These are phyloP conservation scores for Yamadazyma sp. DNA, from an alignment of 1,139 yeast species.

Conservation along the genomic window DNA sequence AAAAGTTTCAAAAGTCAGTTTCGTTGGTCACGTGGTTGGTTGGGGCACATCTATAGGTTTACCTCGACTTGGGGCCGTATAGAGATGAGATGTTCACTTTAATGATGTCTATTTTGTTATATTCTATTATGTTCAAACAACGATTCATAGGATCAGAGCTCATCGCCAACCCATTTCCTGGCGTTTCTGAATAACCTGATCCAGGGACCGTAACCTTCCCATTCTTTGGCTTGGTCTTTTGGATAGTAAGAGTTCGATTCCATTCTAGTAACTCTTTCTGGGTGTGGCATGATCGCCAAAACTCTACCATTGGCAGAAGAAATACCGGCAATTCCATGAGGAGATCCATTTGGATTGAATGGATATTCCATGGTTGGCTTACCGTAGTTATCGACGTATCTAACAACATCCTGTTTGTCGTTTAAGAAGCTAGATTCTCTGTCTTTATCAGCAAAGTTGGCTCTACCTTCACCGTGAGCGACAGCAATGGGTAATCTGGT, in stretches of 20 bases:
- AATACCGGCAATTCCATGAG: constrained; percentile 91
- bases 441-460: constrained; percentile 55
- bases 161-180: constrained; percentile 82
- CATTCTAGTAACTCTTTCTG: constrained; percentile 88
- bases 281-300: constrained; percentile 99
- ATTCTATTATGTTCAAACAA: neutral
- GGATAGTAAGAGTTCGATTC: constrained; percentile 95
- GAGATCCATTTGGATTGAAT: constrained; percentile 95
- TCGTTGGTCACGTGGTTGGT: constrained; percentile 8
- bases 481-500: constrained; percentile 94
- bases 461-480: constrained; percentile 99
- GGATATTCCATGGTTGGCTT: constrained; percentile 81
- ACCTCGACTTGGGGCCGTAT: neutral
- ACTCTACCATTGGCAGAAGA: constrained; percentile 91
- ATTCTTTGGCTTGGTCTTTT: constrained; percentile 55
- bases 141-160: neutral
- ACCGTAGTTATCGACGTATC: constrained; percentile 91
- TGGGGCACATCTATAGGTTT: neutral
- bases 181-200: constrained; percentile 89
- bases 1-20: neutral
- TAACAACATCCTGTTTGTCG: constrained; percentile 56
- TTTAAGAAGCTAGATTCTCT: constrained; percentile 45
- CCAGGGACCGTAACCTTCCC: constrained; percentile 93
- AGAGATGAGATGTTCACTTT: neutral
- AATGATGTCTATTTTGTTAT: neutral